Percentiles rank a stretch among this genome's conserved stretches.
Conservation (phyloP, 108 stramenopile genomes). For the Seminavis robusta region DNA sequence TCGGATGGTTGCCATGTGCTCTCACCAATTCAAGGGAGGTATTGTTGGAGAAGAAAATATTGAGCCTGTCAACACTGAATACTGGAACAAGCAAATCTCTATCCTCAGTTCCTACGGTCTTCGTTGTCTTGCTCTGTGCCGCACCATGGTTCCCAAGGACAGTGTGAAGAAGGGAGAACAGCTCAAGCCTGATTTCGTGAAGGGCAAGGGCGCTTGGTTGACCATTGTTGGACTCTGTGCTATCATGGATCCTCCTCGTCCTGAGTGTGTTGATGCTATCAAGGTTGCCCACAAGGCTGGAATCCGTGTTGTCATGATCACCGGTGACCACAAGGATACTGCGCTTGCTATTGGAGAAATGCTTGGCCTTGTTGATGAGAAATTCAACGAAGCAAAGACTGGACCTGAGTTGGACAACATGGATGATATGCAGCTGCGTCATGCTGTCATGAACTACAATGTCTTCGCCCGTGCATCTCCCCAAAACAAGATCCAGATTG, state of each 20-base stretch:
- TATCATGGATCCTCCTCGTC: constrained; percentile 94
- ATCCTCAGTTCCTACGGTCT: constrained; percentile 86
- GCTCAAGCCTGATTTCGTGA: constrained; percentile 71
- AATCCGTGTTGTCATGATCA: constrained; percentile 96
- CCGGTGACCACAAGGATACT: constrained; percentile 93
- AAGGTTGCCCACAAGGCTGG: constrained; percentile 80
- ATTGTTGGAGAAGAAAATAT: constrained; percentile 40
- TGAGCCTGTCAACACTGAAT: constrained; percentile 66
- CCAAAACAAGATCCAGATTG: constrained; percentile 87
- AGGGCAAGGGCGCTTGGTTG: constrained; percentile 54
- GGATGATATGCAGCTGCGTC: constrained; percentile 60
- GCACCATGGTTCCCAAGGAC: constrained; percentile 58
- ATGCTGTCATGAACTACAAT: constrained; percentile 68
- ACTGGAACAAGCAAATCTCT: constrained; percentile 81
- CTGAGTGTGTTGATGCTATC: constrained; percentile 85
- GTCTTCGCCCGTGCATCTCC: constrained; percentile 90
- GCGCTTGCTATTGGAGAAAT: constrained; percentile 76
- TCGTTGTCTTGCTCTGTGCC: constrained; percentile 90
- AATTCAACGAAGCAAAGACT: constrained; percentile 57
- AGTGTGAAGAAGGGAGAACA: constrained; percentile 53
- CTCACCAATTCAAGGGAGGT: constrained; percentile 52
- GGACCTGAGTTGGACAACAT: constrained; percentile 83
- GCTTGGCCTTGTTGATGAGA: constrained; percentile 81
- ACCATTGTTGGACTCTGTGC: constrained; percentile 91
- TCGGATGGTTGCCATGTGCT: constrained; percentile 77